These are phyloP conservation scores for Aspergillus ruber DNA, from an alignment of 2,329 filamentous ascomycete species.

Conservation along the genomic window DNA sequence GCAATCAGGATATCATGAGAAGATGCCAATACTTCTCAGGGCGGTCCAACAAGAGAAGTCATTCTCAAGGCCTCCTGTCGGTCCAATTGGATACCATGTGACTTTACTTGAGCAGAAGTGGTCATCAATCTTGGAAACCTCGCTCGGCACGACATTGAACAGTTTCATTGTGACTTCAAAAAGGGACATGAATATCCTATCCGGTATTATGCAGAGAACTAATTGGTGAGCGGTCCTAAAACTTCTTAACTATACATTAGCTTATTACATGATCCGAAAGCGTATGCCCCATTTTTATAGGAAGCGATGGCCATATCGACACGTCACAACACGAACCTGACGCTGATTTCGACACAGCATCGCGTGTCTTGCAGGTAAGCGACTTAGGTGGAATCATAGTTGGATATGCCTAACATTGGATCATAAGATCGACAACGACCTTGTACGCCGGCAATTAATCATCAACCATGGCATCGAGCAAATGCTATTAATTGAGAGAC, in stretches of 20 bases:
- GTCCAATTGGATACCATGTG: constrained; percentile 74
- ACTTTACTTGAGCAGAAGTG: constrained; percentile 72
- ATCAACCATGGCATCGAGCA: constrained; percentile 81
- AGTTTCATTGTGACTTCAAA: constrained; percentile 78
- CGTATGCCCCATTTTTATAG: constrained; percentile 58
- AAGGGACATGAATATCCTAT: constrained; percentile 65
- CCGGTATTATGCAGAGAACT: constrained; percentile 55
- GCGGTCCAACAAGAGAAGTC: constrained; percentile 63
- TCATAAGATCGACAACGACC: constrained; percentile 64
- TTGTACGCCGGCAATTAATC: constrained; percentile 74
- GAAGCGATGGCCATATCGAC: constrained; percentile 50
- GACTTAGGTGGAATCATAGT: background rate
- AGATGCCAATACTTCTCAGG: constrained; percentile 58
- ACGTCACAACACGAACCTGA: constrained; percentile 68
- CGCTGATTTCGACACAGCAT: constrained; percentile 63
- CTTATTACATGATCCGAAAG: constrained; percentile 24
- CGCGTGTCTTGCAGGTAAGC: constrained; percentile 62
- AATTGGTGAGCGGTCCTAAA: constrained; percentile 40
- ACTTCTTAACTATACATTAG: background rate
- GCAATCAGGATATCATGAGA: constrained; percentile 58
- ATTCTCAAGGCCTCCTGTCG: constrained; percentile 68
- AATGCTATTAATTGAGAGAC: constrained; percentile 65
- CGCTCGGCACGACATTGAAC: constrained; percentile 62
- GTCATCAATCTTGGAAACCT: constrained; percentile 73
- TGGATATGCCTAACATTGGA: constrained; percentile 11